phyloP scores from a whole-genome alignment of 768 basidiomycete species.

The Rubroboletus satanas region DNA sequence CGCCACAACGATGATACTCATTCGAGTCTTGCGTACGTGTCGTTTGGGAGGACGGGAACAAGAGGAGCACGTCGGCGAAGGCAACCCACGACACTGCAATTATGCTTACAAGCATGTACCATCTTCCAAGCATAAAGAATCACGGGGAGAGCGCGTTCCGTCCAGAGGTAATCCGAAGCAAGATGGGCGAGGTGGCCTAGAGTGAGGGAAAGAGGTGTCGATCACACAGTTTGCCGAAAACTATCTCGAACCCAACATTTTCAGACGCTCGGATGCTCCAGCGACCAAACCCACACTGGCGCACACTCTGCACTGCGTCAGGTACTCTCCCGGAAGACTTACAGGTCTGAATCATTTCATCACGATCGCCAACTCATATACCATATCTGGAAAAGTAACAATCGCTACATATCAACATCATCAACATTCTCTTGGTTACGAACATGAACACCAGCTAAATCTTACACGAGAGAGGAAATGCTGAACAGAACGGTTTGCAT shows the following conservation, averaged over 20 bases:
- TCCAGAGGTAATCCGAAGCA: slow-evolving; percentile 68
- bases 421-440: no score
- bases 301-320: slow-evolving; percentile 9
- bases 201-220: background rate
- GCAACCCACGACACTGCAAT: slow-evolving; percentile 64
- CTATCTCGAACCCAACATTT: no score
- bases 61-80: slow-evolving; percentile 55
- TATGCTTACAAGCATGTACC: slow-evolving; percentile 55
- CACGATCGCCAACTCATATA: no score
- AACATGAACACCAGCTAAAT: background rate
- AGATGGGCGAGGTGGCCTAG: slow-evolving; percentile 69
- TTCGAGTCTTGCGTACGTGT: slow-evolving; percentile 51
- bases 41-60: slow-evolving; percentile 49
- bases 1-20: slow-evolving; percentile 31
- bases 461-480: background rate
- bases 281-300: no score
- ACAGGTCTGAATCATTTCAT: no score
- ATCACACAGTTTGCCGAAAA: background rate
- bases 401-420: no score
- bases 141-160: slow-evolving; percentile 55
- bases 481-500: no score
- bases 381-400: background rate
- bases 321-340: no score
- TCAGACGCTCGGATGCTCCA: slow-evolving; percentile 1
- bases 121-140: slow-evolving; percentile 56